Conservation (phyloP, 495 filamentous ascomycete genomes). For the Symbiotaphrina buchneri region DNA sequence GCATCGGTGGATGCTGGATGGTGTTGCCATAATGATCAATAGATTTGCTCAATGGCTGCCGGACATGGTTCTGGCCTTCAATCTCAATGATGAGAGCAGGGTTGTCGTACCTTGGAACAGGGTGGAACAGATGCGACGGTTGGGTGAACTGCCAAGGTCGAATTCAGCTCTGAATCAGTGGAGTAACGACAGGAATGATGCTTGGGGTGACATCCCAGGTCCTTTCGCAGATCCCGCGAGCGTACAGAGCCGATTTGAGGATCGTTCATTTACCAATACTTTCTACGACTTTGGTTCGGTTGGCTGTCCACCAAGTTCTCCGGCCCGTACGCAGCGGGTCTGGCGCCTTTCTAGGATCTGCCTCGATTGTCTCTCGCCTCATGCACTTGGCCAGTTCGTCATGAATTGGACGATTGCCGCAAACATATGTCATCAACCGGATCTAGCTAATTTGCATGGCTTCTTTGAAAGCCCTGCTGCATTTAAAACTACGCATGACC, state of each 20-base stretch:
- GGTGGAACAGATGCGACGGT: conserved; percentile 15
- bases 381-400: conserved; percentile 45
- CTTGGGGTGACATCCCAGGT: not conserved
- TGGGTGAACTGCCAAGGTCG: conserved; percentile 10
- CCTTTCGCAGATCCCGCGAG: not conserved
- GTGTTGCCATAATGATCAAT: conserved; percentile 39
- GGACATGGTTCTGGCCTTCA: conserved; percentile 64
- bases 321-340: conserved; percentile 20
- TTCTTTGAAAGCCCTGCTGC: conserved; percentile 42
- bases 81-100: conserved; percentile 52
- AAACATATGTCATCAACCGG: conserved; percentile 59
- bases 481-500: conserved; percentile 32
- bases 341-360: conserved; percentile 35
- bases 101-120: conserved; percentile 49
- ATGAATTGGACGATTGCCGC: conserved; percentile 38
- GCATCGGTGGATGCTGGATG: conserved; percentile 31
- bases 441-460: conserved; percentile 50
- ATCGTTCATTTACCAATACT: conserved; percentile 18
- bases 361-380: conserved; percentile 33
- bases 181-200: conserved; percentile 3
- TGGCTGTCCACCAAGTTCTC: conserved; percentile 34
- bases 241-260: conserved; percentile 22
- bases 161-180: conserved; percentile 8
- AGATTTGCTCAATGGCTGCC: conserved; percentile 45
- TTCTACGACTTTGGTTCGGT: conserved; percentile 23